These are phyloP conservation scores for Cutaneotrichosporon spelunceum DNA, from an alignment of 1,284 basidiomycete species.

Conservation along the genomic window DNA sequence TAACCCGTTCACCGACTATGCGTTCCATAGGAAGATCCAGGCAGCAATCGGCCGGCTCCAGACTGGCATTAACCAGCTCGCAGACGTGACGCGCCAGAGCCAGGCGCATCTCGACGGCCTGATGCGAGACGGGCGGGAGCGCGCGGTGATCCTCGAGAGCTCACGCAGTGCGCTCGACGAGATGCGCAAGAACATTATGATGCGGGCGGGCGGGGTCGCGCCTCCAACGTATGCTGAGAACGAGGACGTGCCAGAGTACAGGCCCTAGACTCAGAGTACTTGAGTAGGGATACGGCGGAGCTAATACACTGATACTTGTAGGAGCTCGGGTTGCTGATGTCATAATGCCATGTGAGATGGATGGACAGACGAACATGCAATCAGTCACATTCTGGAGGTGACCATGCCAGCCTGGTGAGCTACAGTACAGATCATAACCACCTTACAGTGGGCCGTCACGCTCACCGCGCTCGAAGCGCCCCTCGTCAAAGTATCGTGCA, in stretches of 20 bases:
- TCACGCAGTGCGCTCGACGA: conserved; percentile 13
- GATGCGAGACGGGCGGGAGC: background rate
- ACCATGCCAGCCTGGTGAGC: too few relatives aligned
- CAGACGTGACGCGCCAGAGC: conserved; percentile 8
- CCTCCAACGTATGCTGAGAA: background rate
- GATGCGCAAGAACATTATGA: conserved; percentile 15
- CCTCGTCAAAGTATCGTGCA: conserved; percentile 77
- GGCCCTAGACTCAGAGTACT: too few relatives aligned
- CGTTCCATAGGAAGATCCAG: conserved; percentile 27
- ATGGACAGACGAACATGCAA: too few relatives aligned
- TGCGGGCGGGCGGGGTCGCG: conserved; percentile 2
- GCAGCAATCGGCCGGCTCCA: conserved; percentile 4
- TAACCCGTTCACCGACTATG: conserved; percentile 29
- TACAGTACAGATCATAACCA: too few relatives aligned
- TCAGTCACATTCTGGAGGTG: too few relatives aligned
- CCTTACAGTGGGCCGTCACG: conserved; percentile 37
- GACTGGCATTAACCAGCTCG: background rate
- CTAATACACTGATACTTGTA: too few relatives aligned
- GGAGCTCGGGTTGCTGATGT: too few relatives aligned
- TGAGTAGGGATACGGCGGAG: too few relatives aligned
- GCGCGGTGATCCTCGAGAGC: conserved; percentile 6
- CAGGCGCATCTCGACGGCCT: conserved; percentile 1
- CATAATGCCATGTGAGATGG: too few relatives aligned
- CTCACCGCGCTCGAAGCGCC: conserved; percentile 53
- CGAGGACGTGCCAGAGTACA: too few relatives aligned